Percentiles rank a stretch among this genome's conserved stretches.
Conservation (phyloP, 1,139 yeast genomes). For the Saccharomycopsis crataegensis region DNA sequence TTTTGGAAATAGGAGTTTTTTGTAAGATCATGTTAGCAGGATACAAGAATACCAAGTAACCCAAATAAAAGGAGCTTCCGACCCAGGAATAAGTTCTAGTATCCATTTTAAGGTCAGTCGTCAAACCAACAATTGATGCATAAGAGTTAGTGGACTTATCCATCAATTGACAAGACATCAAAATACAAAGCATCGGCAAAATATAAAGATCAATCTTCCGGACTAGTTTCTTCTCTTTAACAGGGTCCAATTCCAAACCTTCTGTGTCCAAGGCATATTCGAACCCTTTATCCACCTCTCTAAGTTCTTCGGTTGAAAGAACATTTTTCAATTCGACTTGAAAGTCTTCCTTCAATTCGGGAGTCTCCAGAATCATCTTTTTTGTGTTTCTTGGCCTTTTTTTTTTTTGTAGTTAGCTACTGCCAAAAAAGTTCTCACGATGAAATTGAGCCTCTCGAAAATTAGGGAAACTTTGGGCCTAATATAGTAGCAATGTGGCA, state of each 20-base stretch:
- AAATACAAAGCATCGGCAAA: slow-evolving; percentile 47
- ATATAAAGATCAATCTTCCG: slow-evolving; percentile 48
- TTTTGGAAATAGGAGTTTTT: slow-evolving; percentile 37
- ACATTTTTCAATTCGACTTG: background rate
- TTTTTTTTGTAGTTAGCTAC: too few relatives aligned
- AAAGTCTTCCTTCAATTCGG: too few relatives aligned
- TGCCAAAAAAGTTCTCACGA: too few relatives aligned
- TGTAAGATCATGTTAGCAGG: slow-evolving; percentile 33
- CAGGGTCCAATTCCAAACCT: slow-evolving; percentile 24
- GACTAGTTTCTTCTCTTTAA: slow-evolving; percentile 31
- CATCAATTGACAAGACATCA: slow-evolving; percentile 56
- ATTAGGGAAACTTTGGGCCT: too few relatives aligned
- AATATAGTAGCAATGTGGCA: too few relatives aligned
- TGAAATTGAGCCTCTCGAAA: too few relatives aligned
- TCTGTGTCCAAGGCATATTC: background rate
- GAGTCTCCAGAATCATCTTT: too few relatives aligned
- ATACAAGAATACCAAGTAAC: slow-evolving; percentile 42
- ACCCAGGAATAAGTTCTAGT: slow-evolving; percentile 45
- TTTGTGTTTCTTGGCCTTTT: too few relatives aligned
- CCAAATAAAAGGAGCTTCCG: slow-evolving; percentile 43
- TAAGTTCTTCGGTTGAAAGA: background rate
- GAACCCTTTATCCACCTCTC: background rate
- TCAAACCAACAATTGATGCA: slow-evolving; percentile 36
- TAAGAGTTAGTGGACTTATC: slow-evolving; percentile 46
- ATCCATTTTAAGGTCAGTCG: slow-evolving; percentile 40